Conservation (phyloP, 208 protist genomes). For the Phytomonas francai region DNA sequence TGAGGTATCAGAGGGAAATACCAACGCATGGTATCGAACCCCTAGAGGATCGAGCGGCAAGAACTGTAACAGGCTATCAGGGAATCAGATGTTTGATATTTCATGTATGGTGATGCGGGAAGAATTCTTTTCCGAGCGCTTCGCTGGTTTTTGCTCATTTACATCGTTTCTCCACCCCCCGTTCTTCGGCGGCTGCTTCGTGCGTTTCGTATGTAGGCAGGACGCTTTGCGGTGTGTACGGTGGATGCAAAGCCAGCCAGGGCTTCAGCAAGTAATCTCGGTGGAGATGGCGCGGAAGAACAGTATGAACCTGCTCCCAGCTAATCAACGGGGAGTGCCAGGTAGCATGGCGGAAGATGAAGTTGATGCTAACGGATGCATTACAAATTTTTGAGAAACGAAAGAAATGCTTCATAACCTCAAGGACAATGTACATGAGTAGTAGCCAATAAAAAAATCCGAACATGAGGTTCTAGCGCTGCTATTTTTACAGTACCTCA, state of each 20-base stretch:
- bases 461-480: no score
- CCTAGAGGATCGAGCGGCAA: no score
- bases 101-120: slow-evolving; percentile 15
- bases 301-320: slow-evolving; percentile 9
- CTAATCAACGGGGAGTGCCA: no score
- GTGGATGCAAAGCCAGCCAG: slow-evolving; percentile 30
- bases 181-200: slow-evolving; percentile 44
- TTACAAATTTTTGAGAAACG: no score
- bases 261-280: slow-evolving; percentile 17
- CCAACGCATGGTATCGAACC: no score
- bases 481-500: no score
- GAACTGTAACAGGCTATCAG: no score
- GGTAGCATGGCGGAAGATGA: not conserved
- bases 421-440: no score
- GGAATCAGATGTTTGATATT: slow-evolving; percentile 8
- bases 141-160: slow-evolving; percentile 34
- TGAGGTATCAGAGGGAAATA: no score
- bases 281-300: slow-evolving; percentile 40
- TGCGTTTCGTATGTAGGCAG: slow-evolving; percentile 34
- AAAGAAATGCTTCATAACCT: no score
- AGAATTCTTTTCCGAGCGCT: slow-evolving; percentile 39
- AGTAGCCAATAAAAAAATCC: no score
- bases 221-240: slow-evolving; percentile 41
- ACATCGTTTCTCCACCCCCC: slow-evolving; percentile 30
- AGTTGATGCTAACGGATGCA: no score